Evolutionary conservation across 257 asterid species (phyloP), one percentile per base, ranked within the genome.

Genomic region (Lantana camara): DNA sequence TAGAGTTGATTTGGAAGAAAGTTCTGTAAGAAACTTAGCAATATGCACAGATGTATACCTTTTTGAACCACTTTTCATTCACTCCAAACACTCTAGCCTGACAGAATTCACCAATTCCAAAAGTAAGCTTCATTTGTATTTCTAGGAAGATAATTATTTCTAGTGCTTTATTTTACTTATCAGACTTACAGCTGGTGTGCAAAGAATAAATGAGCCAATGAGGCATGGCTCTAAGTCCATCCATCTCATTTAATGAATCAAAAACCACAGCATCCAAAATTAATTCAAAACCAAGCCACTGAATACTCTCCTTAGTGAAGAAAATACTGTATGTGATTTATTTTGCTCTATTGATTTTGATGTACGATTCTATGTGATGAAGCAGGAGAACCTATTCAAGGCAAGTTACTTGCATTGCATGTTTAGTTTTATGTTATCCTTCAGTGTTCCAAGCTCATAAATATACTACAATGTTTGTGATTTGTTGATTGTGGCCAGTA

Each of bases 261-360:
- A 60, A 44, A 54, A 22, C 17, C 41, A 22, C 13, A 53, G 41
- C 49, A 61, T 44, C 42, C 22, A 16, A 27, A 15, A 34, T 53
- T 11, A 15, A n/a, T 53, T 29, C 19, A 8, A n/a, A 24, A 55
- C 42, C 22, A 48, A 29, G 47, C 58, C 38, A 42, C 52, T 7
- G 7, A 17, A 51, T 29, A 20, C 20, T 53, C 68, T 32, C 27
- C 9, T 30, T 52, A 23, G n/a, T 4, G 27, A 48, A 44, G 8
- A 48, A 9, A 14, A 40, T 22, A 17, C 23, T 9, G 37, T 19
- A 19, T 13, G 40, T 58, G 7, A 3, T 5, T 27, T 16, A 2
- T 64, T 32, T 56, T 56, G 35, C 53, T 45, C 35, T 11, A 63
- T 61, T 63, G 53, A 34, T 45, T 45, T 45, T 32, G 60, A 56